A percentile compares a stretch with the other conserved stretches of the same genome.
phyloP scores from a whole-genome alignment of 2,329 filamentous ascomycete species.

The Xenoacremonium recifei region DNA sequence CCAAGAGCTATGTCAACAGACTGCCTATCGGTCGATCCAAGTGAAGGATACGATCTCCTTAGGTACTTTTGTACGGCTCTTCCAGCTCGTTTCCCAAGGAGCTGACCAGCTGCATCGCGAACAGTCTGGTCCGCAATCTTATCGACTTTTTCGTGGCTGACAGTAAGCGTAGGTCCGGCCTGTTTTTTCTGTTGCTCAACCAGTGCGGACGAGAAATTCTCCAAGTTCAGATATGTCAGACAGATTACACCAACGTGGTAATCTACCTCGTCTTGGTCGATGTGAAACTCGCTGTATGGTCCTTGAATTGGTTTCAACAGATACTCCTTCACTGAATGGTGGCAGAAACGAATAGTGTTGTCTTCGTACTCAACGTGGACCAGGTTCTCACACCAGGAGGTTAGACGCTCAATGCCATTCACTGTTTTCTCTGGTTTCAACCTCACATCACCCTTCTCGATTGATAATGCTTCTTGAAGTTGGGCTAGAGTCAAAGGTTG shows the following conservation, averaged over 20 bases:
- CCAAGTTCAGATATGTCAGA: conserved; percentile 8
- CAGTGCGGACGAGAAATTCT: conserved; percentile 1
- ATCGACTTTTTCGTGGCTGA: too few species aligned
- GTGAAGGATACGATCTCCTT: too few species aligned
- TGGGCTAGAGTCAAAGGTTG: conserved; percentile 5
- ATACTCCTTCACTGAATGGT: conserved; percentile 14
- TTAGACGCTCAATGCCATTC: conserved; percentile 1
- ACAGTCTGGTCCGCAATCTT: too few species aligned
- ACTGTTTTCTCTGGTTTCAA: conserved; percentile 1
- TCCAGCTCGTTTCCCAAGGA: too few species aligned
- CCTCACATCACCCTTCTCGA: conserved; percentile 2
- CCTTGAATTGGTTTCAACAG: background rate
- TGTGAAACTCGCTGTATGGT: background rate
- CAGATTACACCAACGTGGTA: conserved; percentile 1
- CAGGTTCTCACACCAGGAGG: conserved; percentile 11
- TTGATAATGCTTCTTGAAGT: conserved; percentile 10
- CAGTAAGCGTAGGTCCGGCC: too few species aligned
- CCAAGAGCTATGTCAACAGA: too few species aligned
- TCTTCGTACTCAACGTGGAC: conserved; percentile 9
- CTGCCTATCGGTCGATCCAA: too few species aligned
- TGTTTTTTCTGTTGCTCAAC: background rate
- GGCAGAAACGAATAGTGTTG: conserved; percentile 13
- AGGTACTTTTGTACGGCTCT: too few species aligned
- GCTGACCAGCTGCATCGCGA: too few species aligned
- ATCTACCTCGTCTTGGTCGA: background rate